Base-by-base conservation (phyloP, 257 asterid species). In the Catharanthus roseus region DNA sequence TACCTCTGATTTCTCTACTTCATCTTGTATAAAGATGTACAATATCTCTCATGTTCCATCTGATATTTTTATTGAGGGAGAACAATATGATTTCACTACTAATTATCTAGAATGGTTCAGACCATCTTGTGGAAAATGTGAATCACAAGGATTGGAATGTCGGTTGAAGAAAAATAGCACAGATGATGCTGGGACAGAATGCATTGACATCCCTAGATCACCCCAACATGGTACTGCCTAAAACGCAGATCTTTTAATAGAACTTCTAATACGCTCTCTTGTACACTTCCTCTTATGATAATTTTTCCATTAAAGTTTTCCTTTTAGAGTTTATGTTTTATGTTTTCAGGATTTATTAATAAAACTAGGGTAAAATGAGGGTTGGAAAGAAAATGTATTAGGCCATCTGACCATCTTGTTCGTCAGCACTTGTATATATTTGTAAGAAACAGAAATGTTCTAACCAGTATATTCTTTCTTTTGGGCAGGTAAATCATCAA, bases 1-100 rank as follows among this genome's bases (percentile, higher is more conserved):
- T 21, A 65, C 69, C 21, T 28, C 84, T 19, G 85, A 85, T 1
- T 50, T 82, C 56, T 31, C 75, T 1, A 10, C 76, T 18, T 56
- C 89, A n/a, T 75, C 64, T 47, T 90, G 97, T 75, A 79, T 71
- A 42, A 85, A 75, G 75, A 85, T 87, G 90, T 89, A 87, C 70
- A 80, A 77, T 39, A 62, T 90, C 51, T 88, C 95, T 34, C 66
- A 63, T 73, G 71, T 84, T 70, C 74, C 89, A 0, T 9, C 24
- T 15, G 84, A 56, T 36, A 45, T 86, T 10, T 75, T 80, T 5
- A n/a, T 9, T 1, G 49, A 38, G 44, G 47, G 11, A 15, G 83
- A 79, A 71, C 49, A 9, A n/a, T 33, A 36, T 2, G 50, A 58
- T 49, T 73, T 31, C 6, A 78, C 75, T 34, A 79, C 67, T 33